Conservation (phyloP, 1,284 basidiomycete genomes). For the Megacollybia platyphylla region DNA sequence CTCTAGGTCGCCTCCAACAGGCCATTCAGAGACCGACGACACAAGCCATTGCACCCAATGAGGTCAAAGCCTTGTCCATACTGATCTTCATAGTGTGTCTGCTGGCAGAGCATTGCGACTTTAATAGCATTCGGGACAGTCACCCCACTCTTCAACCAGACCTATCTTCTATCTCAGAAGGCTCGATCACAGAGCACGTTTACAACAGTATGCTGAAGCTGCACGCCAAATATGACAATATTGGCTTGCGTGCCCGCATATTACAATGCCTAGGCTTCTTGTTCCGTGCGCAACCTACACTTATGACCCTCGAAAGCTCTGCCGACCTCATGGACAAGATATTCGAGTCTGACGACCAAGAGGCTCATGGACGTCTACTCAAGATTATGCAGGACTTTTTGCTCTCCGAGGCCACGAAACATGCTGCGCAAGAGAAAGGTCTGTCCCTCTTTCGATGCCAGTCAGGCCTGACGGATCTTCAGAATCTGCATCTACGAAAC, state of each 20-base stretch:
- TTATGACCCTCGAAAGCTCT: conserved; percentile 74
- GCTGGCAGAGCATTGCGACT: conserved; percentile 80
- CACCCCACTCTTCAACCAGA: conserved; percentile 46
- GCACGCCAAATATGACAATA: conserved; percentile 48
- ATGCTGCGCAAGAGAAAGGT: conserved; percentile 58
- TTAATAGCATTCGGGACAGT: conserved; percentile 63
- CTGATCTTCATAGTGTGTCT: conserved; percentile 76
- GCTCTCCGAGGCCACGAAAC: conserved; percentile 67
- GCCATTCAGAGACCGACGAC: conserved; percentile 24
- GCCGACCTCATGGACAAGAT: conserved; percentile 83
- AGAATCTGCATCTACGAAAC: conserved; percentile 12
- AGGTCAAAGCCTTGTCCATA: conserved; percentile 35
- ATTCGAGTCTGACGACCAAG: conserved; percentile 60
- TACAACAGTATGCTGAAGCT: conserved; percentile 62
- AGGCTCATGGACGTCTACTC: conserved; percentile 63
- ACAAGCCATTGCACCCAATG: conserved; percentile 18
- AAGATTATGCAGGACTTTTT: conserved; percentile 89
- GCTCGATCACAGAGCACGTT: conserved; percentile 71
- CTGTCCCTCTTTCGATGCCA: not conserved
- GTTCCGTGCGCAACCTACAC: conserved; percentile 82
- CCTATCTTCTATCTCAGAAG: conserved; percentile 28
- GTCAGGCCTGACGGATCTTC: not conserved
- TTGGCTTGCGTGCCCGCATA: conserved; percentile 46
- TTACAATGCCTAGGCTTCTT: conserved; percentile 83
- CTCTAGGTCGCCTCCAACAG: conserved; percentile 45